Base-by-base conservation (phyloP, 306 rosid species). In the Styphnolobium japonicum region DNA sequence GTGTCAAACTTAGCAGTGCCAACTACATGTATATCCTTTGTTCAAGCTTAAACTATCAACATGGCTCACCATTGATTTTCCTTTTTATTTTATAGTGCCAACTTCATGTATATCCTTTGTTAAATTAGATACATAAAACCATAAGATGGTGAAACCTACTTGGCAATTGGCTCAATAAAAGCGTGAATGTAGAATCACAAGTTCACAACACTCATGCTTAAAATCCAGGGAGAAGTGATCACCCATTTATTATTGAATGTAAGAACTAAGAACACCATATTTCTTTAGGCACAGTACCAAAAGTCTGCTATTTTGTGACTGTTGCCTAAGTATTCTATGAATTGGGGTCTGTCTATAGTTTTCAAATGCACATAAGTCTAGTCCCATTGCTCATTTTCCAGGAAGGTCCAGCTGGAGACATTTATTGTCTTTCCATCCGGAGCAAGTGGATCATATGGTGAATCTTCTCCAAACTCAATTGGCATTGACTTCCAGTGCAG, bases 401-500 rank as follows among this genome's bases (percentile, higher is more conserved):
- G 0, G 11, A 64, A 19, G 74, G 36, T 33, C 9, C 0, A 6
- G 31, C 6, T 62, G n/a, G 83, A 71, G 23, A 60, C 0, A 45
- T 86, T 86, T 0, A 34, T 60, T 1, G 86, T 29, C 29, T 55
- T 83, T 55, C 84, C 91, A 81, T 84, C 85, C 7, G 70, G 61
- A 10, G 37, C 18, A 25, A 81, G 3, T 3, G 80, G 73, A 75
- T 80, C 81, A 75, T 76, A 85, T 4, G 86, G 83, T 3, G 93
- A 90, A 81, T 82, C 79, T 63, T 90, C 86, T 29, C 31, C 86
- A 75, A 84, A 92, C 70, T 92, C 94, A 55, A 67, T 12, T 33
- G 97, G 83, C 89, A 92, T 39, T 71, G 85, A 82, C 37, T 77
- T 56, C 89, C 92, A 89, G 45, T 82, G 79, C 34, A 90, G 79